A percentile compares a stretch with the other conserved stretches of the same genome.
phyloP scores from a whole-genome alignment of 768 basidiomycete species.

The Suillus bovinus region DNA sequence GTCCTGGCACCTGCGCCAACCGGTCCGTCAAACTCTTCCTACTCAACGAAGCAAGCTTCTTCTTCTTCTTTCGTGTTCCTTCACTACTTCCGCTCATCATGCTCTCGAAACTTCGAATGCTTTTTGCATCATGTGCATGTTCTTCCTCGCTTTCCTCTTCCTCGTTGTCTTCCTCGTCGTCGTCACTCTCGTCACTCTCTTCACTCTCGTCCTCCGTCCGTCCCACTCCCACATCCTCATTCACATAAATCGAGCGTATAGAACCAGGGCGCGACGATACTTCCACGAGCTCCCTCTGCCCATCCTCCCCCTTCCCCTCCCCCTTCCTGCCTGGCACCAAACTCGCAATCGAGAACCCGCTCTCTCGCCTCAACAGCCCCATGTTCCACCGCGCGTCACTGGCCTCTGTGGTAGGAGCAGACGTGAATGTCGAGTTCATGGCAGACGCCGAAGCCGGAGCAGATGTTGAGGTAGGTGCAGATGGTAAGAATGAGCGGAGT shows the following conservation, averaged over 20 bases:
- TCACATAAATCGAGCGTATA: conserved; percentile 32
- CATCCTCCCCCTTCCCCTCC: conserved; percentile 33
- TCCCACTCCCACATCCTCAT: conserved; percentile 7
- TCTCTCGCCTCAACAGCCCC: conserved; percentile 71
- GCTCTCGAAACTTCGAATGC: conserved; percentile 84
- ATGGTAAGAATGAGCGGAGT: conserved; percentile 73
- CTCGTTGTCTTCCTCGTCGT: conserved; percentile 40
- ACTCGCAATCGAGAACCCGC: conserved; percentile 81
- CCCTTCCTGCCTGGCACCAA: conserved; percentile 51
- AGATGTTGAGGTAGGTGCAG: conserved; percentile 25
- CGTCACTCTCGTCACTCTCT: conserved; percentile 26
- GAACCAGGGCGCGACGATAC: conserved; percentile 53
- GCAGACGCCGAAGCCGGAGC: conserved; percentile 27
- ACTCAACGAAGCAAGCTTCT: conserved; percentile 22
- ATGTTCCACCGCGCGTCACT: conserved; percentile 46
- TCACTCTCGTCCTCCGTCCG: conserved; percentile 30
- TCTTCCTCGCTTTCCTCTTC: conserved; percentile 40
- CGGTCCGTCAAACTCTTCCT: conserved; percentile 82
- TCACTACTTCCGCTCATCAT: conserved; percentile 60
- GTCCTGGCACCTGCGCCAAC: conserved; percentile 72
- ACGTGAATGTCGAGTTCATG: conserved; percentile 16
- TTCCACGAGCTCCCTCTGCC: conserved; percentile 55
- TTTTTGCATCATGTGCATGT: conserved; percentile 57
- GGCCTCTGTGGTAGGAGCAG: conserved; percentile 1
- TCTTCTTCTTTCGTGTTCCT: conserved; percentile 25